Base-by-base conservation (phyloP, 768 basidiomycete genomes). In the Lepiota subincarnata region DNA sequence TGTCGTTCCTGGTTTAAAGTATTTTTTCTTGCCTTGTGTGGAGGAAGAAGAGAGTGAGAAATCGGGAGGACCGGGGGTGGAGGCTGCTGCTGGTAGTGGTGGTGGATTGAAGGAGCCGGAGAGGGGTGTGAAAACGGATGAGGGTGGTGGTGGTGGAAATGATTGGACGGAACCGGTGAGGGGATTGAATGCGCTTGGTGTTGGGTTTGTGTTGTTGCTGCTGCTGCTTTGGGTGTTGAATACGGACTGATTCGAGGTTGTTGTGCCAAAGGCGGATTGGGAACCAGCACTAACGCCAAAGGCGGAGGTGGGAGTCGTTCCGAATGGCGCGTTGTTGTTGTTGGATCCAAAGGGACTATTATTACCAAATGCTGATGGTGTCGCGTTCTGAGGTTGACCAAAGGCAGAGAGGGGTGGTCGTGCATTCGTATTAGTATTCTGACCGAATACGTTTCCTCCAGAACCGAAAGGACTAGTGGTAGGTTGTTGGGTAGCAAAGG, bases 401-500 rank as follows among this genome's bases (percentile, higher is more conserved):
- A 70, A 71, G 2, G 59, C 57, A 16, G 68, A 57, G n/a, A 56
- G 26, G 5, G 63, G 12, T 52, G 45, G n/a, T n/a, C 6, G 48
- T 53, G 34, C 53, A 34, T 20, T 56, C 59, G 43, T 36, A 36
- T 36, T 57, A 10, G 19, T 6, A 38, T 36, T 55, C 35, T 53
- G 65, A 26, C 42, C 67, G 46, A 59, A 61, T 18, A 41, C 61
- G 47, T 41, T 39, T 38, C 45, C 24, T 50, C 48, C 46, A 4
- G 60, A 53, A 16, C 58, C 58, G 3, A 66, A 58, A 18, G 66
- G 67, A 59, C 83, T 82, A 16, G 74, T 24, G 62, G 14, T 79
- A 64, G 0, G 76, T n/a, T n/a, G 71, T 40, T 76, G 71, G 3
- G 71, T 68, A n/a, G 78, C 69, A 60, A 83, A 83, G 3, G 78